Evolutionary conservation across 805 yeast species (phyloP), one percentile per base, ranked within the genome.

Genomic region (Scheffersomyces lignosus): DNA sequence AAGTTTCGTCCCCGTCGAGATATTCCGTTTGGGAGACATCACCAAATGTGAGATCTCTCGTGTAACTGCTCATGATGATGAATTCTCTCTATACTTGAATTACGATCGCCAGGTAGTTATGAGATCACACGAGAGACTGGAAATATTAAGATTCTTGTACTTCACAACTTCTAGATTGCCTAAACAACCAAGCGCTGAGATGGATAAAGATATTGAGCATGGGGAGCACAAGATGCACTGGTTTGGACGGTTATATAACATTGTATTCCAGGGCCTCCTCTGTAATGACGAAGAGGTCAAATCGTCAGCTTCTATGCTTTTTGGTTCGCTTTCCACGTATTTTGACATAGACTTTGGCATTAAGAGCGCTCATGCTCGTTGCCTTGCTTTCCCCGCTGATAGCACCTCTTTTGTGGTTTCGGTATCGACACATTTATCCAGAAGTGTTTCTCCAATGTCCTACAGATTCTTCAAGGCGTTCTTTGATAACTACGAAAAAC

Each of bases 91-190:
- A 4, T 52, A 45, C 27, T 53, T 67, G 34, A 54, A 49, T 33
- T 44, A 47, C 30, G 58, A 57, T 15, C 43, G 47, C 22, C 58
- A 50, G 15, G 47, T 65, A 2, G 58, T 60, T 2, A 45, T 69
- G 15, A 51, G 59, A 25, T 62, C 73, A 1, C 47, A 55, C 3
- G 71, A 66, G 33, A 46, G 70, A 37, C 64, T 48, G 52, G 91
- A 84, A 48, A 81, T 85, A n/a, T 73, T 85, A 60, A 68, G 89
- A 46, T 75, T 83, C 43, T 56, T 85, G 27, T 81, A 83, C 47
- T 83, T 81, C 48, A 76, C 88, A 0, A 78, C 82, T 37, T 79
- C 80, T 14, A 71, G 77, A 51, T 60, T 67, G 17, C 69, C 66
- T 25, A 72, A 70, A 33, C 64, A 62, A 18, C 40, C 45, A n/a